Base-by-base conservation (phyloP, 1,284 basidiomycete species). In the Leccinum variabile region DNA sequence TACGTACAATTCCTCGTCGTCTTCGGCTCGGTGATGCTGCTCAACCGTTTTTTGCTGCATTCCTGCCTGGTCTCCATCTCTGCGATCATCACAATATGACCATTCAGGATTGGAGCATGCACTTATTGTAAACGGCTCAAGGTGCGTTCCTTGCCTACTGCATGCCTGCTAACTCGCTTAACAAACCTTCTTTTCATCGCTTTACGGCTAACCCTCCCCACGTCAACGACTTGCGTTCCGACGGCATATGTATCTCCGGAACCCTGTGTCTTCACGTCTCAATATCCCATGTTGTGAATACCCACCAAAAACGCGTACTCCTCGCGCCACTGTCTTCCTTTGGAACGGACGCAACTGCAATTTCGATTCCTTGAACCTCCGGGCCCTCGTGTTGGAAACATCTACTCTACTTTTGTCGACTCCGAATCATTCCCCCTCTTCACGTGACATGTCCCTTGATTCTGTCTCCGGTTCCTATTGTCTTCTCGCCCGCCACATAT, bases 111-210 rank as follows among this genome's bases (percentile, higher is more conserved):
- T 63, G 89, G 90, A 65, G 90, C 90, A 50, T 93, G 90, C 74
- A 88, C 82, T 9, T 85, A 91, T 70, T 93, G 90, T 81, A 92
- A 91, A 76, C 88, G 86, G 69, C 84, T 92, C 71, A 92, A 92
- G 87, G 90, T 89, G 75, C 64, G 87, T 78, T 30, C 53, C 54
- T 59, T 55, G 28, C 52, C 55, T 59, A 25, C 25, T 33, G 10
- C 28, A 7, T 60, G 33, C 35, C 28, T 56, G 22, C 60, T 46
- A 25, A 54, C n/a, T 69, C 59, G 64, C 74, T 77, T 66, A 77
- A 50, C 59, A 60, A 58, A 60, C 7, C 5, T 50, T 58, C 10
- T 60, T 37, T 54, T 59, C 57, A 55, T 64, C 54, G 5, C 54
- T 58, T 63, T 59, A 59, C 52, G 62, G 53, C 49, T 58, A 52